Percentiles rank a stretch among this genome's conserved stretches.
Evolutionary conservation across 148 eudicot genomes (phyloP).

Genomic region (Cornus suecica): DNA sequence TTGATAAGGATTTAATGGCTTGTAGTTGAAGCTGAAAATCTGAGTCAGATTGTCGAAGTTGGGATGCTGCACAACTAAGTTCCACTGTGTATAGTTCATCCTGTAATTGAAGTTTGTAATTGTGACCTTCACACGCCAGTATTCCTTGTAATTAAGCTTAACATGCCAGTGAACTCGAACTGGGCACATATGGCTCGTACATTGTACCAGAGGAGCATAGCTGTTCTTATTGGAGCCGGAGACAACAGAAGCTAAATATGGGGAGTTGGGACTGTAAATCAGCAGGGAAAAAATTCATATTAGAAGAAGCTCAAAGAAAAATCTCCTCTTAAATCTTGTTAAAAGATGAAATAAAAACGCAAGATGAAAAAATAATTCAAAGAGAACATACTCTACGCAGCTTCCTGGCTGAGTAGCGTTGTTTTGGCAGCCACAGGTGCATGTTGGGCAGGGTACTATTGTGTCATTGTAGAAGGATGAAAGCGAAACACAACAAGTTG

Average conservation of each 20-base stretch:
- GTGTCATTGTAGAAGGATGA: conserved; percentile 64
- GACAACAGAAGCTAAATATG: conserved; percentile 44
- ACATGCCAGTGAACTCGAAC: conserved; percentile 58
- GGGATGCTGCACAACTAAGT: conserved; percentile 55
- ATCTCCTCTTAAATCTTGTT: background rate
- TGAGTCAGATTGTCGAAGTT: conserved; percentile 55
- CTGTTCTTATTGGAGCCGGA: conserved; percentile 23
- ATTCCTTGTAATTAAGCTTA: conserved; percentile 48
- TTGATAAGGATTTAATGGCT: conserved; percentile 42
- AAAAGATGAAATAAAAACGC: background rate
- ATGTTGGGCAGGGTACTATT: conserved; percentile 60
- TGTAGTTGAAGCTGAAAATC: conserved; percentile 55
- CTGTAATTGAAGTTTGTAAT: conserved; percentile 54
- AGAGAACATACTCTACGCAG: conserved; percentile 48
- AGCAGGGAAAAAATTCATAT: conserved; percentile 9
- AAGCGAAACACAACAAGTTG: conserved; percentile 57
- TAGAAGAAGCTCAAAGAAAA: conserved; percentile 1
- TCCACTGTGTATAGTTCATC: conserved; percentile 63
- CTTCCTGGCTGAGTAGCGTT: conserved; percentile 45
- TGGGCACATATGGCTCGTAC: conserved; percentile 62
- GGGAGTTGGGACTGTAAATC: conserved; percentile 37
- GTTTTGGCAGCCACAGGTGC: conserved; percentile 63
- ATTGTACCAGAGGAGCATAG: conserved; percentile 48
- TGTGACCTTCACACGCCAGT: conserved; percentile 54
- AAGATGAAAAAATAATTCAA: background rate